phyloP scores from a whole-genome alignment of 352 stramenopile genomes.

The Phytopythium oedochilum region DNA sequence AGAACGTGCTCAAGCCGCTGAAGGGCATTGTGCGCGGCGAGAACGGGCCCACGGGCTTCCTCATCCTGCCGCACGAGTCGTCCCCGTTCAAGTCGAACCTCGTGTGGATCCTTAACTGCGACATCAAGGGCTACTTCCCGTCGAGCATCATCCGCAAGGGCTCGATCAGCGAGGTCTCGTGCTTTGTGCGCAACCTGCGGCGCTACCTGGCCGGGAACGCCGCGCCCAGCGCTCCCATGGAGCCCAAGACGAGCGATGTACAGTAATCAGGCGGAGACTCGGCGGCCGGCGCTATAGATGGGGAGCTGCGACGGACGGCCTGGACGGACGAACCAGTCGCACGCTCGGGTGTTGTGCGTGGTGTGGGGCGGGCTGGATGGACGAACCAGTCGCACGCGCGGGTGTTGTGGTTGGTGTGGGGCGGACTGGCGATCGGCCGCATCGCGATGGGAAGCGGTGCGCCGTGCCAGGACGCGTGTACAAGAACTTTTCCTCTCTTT shows the following conservation, averaged over 20 bases:
- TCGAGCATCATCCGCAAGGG: slow-evolving; percentile 75
- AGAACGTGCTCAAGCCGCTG: slow-evolving; percentile 58
- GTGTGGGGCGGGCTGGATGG: background rate
- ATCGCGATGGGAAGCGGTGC: slow-evolving; percentile 1
- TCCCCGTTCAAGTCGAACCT: slow-evolving; percentile 76
- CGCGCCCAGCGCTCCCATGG: slow-evolving; percentile 5
- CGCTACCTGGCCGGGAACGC: slow-evolving; percentile 54
- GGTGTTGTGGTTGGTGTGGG: slow-evolving; percentile 2
- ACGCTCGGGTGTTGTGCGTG: slow-evolving; percentile 2
- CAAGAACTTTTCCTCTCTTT: slow-evolving; percentile 4
- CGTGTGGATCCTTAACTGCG: slow-evolving; percentile 80
- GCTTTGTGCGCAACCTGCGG: slow-evolving; percentile 77
- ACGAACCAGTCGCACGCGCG: background rate
- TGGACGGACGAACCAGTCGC: background rate
- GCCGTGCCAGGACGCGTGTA: slow-evolving; percentile 4
- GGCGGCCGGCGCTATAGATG: background rate
- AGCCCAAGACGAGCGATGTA: slow-evolving; percentile 15
- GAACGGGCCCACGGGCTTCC: slow-evolving; percentile 68
- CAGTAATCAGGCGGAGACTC: slow-evolving; percentile 9
- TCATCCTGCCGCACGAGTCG: slow-evolving; percentile 69
- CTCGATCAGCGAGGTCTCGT: slow-evolving; percentile 71
- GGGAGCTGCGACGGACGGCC: background rate
- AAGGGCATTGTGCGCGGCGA: slow-evolving; percentile 77
- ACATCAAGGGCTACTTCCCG: slow-evolving; percentile 85
- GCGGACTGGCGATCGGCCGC: background rate